Percentiles rank a stretch among this genome's conserved stretches.
These are phyloP conservation scores for Diutina neorugosa DNA, from an alignment of 1,139 yeast species.

Conservation along the genomic window DNA sequence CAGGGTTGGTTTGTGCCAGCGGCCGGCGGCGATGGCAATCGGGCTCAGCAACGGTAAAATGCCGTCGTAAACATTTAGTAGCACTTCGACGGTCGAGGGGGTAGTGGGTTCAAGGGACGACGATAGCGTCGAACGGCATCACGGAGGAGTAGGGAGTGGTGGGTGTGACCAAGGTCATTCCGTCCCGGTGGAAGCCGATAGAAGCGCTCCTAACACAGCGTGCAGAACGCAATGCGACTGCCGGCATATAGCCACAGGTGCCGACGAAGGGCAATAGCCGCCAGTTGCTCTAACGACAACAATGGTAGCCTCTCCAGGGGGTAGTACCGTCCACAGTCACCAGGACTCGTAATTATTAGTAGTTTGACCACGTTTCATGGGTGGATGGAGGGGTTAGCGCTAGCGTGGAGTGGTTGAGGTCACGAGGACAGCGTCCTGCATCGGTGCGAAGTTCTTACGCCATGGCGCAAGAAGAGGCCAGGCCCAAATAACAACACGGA, in stretches of 20 bases:
- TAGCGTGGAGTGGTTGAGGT: neutral
- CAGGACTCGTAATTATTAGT: too few relatives aligned
- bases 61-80: neutral
- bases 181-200: neutral
- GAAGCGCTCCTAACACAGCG: neutral
- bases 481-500: neutral
- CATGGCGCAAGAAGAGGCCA: neutral
- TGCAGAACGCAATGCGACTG: neutral
- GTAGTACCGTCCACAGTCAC: too few relatives aligned
- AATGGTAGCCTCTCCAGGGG: too few relatives aligned
- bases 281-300: neutral
- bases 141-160: neutral
- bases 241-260: neutral
- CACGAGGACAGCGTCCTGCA: neutral
- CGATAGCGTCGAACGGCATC: neutral
- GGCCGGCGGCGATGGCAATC: neutral
- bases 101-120: neutral
- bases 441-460: neutral
- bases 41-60: neutral
- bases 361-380: too few relatives aligned
- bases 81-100: neutral
- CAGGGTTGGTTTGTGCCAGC: neutral
- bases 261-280: neutral
- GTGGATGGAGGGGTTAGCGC: neutral
- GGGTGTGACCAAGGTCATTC: neutral